Percentiles rank a stretch among this genome's conserved stretches.
phyloP scores from a whole-genome alignment of 305 asterid genomes.

The Fraxinus ornus region DNA sequence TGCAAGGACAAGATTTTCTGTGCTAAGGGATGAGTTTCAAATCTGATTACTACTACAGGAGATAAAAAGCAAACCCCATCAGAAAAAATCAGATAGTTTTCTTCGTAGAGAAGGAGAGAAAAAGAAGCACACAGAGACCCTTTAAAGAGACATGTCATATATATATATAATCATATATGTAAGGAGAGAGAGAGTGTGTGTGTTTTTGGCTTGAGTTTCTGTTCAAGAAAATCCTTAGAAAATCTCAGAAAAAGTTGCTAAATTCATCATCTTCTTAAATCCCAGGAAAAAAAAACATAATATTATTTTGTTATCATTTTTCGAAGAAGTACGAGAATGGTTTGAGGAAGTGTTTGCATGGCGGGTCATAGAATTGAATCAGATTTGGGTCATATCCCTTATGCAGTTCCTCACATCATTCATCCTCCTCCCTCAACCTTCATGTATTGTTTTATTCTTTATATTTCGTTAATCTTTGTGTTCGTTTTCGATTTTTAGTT shows the following conservation, averaged over 20 bases:
- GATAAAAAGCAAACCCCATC: constrained; percentile 3
- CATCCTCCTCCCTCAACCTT: background rate
- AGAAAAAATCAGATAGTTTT: constrained; percentile 43
- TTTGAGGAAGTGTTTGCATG: constrained; percentile 55
- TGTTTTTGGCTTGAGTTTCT: constrained; percentile 19
- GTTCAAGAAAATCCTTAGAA: constrained; percentile 17
- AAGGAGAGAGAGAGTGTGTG: background rate
- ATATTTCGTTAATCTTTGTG: background rate
- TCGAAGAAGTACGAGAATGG: constrained; percentile 26
- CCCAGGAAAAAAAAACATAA: background rate
- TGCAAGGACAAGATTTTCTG: constrained; percentile 56
- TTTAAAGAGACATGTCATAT: background rate
- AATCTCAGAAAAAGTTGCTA: background rate
- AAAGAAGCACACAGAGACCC: constrained; percentile 36
- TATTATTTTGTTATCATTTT: background rate
- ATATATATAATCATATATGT: background rate
- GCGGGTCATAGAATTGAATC: constrained; percentile 61
- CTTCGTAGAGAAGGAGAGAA: constrained; percentile 47
- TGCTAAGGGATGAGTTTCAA: constrained; percentile 24
- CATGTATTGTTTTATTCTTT: background rate
- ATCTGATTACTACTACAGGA: background rate
- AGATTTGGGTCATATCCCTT: background rate
- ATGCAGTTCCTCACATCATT: background rate
- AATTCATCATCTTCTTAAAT: background rate
- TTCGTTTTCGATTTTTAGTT: background rate